A percentile compares a stretch with the other conserved stretches of the same genome.
Evolutionary conservation across 495 filamentous ascomycete genomes (phyloP).

Genomic region (Aspergillus ellipticus): DNA sequence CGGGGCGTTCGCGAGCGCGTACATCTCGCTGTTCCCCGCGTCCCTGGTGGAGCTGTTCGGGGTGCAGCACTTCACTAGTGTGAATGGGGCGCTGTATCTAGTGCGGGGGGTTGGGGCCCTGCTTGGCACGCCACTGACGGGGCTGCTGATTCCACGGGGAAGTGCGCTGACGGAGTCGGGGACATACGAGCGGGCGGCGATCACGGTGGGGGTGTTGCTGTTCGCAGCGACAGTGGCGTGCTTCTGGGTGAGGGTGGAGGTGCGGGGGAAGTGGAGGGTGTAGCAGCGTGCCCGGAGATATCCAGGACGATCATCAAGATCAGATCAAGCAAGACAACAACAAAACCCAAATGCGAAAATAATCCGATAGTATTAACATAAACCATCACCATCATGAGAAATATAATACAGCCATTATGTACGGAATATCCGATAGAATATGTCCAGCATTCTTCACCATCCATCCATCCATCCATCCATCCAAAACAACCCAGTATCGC

Average conservation of each 20-base stretch:
- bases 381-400: neutral
- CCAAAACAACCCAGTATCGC: neutral
- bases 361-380: too few species aligned
- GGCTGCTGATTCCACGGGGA: constrained; percentile 30
- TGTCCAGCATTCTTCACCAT: neutral
- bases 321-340: too few species aligned
- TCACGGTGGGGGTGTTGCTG: constrained; percentile 30
- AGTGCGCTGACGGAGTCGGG: constrained; percentile 18
- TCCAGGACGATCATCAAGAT: too few species aligned
- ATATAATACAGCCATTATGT: neutral
- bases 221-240: constrained; percentile 32
- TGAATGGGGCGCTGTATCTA: constrained; percentile 56
- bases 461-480: neutral
- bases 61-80: constrained; percentile 53
- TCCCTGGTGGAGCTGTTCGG: constrained; percentile 56
- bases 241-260: constrained; percentile 35
- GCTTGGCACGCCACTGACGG: constrained; percentile 48
- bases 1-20: constrained; percentile 46
- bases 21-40: constrained; percentile 36
- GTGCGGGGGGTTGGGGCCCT: constrained; percentile 53
- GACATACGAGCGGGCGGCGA: constrained; percentile 27
- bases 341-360: too few species aligned
- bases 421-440: neutral
- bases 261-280: constrained; percentile 24
- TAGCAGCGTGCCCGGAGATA: too few species aligned